Evolutionary conservation across 129 eudicot species (phyloP).

Genomic region (Centaurea solstitialis): DNA sequence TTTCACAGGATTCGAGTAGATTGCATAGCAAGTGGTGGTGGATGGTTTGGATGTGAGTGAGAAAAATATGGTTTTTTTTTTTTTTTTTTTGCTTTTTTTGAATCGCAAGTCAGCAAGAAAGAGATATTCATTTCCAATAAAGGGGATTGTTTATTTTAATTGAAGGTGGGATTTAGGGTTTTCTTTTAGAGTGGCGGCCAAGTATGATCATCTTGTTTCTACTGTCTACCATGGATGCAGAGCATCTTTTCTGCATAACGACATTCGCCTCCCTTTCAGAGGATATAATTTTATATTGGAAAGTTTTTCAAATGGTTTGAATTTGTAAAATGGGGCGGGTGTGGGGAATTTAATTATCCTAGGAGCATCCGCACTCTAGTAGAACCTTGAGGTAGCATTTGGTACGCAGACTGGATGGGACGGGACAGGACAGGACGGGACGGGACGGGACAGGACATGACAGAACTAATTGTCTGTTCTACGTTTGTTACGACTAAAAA

Average conservation of each 20-base stretch:
- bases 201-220: not conserved
- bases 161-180: not conserved
- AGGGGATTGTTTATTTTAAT: not conserved
- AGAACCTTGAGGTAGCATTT: too few species aligned
- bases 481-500: too few species aligned
- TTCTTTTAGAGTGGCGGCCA: conserved; percentile 4
- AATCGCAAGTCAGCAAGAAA: not conserved
- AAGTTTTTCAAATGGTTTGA: not conserved
- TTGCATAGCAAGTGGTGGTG: conserved; percentile 18
- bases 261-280: not conserved
- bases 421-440: too few species aligned
- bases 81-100: not conserved
- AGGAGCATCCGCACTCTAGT: too few species aligned
- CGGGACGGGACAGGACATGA: too few species aligned
- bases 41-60: conserved; percentile 6
- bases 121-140: conserved; percentile 6
- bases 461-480: too few species aligned
- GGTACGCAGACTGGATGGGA: too few species aligned
- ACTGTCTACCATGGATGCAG: not conserved
- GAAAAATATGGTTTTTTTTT: too few species aligned
- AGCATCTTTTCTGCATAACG: conserved; percentile 21
- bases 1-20: not conserved
- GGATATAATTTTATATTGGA: not conserved
- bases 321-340: too few species aligned
- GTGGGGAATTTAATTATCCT: too few species aligned